Evolutionary conservation across 306 rosid genomes (phyloP), one percentile per base, ranked within the genome.

Genomic region (Lathyrus tuberosus): DNA sequence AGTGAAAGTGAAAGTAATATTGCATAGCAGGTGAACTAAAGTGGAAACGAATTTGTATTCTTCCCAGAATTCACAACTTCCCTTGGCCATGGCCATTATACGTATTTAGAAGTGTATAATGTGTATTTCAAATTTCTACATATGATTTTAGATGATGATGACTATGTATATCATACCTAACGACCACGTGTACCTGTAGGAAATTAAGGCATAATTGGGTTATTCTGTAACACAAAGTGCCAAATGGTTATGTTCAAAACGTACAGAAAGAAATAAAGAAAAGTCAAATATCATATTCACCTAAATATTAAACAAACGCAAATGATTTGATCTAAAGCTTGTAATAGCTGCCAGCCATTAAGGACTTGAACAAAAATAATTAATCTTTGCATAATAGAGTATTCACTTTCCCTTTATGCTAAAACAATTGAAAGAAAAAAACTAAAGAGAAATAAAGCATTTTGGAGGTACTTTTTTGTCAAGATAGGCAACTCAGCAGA

Each of bases 391-490:
- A 43, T 70, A 37, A 71, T 65, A 38, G 38, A 69, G 5, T 70
- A n/a, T 46, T 71, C 15, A 6, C 41, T 68, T 59, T 11, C 33
- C 13, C 14, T 22, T 22, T 10, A 42, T 52, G 41, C 52, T 13
- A 67, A 78, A 71, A 52, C 11, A 67, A 43, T 2, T 15, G 6
- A 38, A 65, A 31, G 16, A 67, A 47, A 30, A 56, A 17, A 33
- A 35, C 40, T 35, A 7, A 8, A 31, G 22, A 37, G 47, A 62
- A 57, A 58, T 56, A 84, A 75, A 71, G 83, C 65, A 68, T 53
- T 76, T 72, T 62, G 70, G 81, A 62, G 81, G 71, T 68, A 62
- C 76, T 72, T 75, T 79, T 20, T 67, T 35, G 81, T 73, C 83
- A 84, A 75, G 78, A 80, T 66, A 67, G 82, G 82, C 82, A 79